These are phyloP conservation scores for Buxus sempervirens DNA, from an alignment of 164 flowering plant genomes.

Conservation along the genomic window DNA sequence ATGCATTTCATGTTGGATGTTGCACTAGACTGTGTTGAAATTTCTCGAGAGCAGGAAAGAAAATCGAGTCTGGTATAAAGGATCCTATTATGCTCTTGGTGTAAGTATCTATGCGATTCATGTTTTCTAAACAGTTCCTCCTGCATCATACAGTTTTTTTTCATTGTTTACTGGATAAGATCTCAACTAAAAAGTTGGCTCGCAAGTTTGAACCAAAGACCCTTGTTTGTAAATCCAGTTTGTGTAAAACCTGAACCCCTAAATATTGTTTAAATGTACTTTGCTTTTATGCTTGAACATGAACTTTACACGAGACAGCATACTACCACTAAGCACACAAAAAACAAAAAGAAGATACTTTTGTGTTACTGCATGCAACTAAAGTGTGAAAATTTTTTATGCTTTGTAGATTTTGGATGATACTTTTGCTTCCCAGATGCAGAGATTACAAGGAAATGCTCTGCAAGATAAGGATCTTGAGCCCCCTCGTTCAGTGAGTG, in stretches of 20 bases:
- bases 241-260: too few relatives aligned
- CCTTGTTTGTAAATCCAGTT: background rate
- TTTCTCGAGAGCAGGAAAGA: conserved; percentile 50
- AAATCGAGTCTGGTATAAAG: conserved; percentile 52
- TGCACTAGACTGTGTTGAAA: conserved; percentile 39
- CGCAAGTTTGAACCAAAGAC: background rate
- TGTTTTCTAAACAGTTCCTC: background rate
- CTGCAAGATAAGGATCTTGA: conserved; percentile 81
- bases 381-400: background rate
- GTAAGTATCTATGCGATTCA: conserved; percentile 25
- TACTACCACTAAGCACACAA: too few relatives aligned
- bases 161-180: background rate
- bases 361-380: background rate
- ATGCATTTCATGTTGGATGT: conserved; percentile 22
- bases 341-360: too few relatives aligned
- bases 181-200: background rate
- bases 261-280: too few relatives aligned
- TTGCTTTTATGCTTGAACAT: too few relatives aligned
- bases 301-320: too few relatives aligned
- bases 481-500: conserved; percentile 78
- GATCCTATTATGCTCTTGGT: conserved; percentile 51
- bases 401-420: conserved; percentile 80
- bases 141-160: background rate
- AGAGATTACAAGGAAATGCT: conserved; percentile 77
- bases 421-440: conserved; percentile 92